Evolutionary conservation across 768 basidiomycete species (phyloP), one percentile per base, ranked within the genome.

Genomic region (Leccinellum rugosiceps): DNA sequence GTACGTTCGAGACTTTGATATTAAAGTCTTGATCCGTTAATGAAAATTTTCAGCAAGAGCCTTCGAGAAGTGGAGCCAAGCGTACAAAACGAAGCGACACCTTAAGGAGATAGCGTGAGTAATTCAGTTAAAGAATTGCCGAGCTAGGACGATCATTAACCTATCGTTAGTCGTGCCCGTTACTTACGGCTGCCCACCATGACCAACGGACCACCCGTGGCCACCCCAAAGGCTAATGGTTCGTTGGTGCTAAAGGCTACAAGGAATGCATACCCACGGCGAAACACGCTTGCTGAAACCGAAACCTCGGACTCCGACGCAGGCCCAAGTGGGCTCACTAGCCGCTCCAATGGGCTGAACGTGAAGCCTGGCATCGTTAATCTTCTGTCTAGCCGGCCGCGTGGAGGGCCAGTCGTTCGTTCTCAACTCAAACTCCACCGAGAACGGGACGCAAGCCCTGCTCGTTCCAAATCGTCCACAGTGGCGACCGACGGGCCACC

Each of bases 101-200:
- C 78, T 87, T 43, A 91, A 90, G 69, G 90, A 92, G 52, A 85
- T 92, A 49, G 89, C 88, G 92, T 94, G 70, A 77, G 90, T 84
- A 52, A 53, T 60, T 53, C 52, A 21, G 30, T 54, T 56, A 61
- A 48, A 41, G 31, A 21, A 52, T 57, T 55, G 49, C 47, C 56
- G 44, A 38, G 63, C 59, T 50, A 17, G 47, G 56, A 67, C 62
- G 62, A 65, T 69, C 65, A 72, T 68, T 59, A 65, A 66, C 58
- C 17, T 51, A 19, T 63, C 53, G 50, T 41, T 34, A 93, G 91
- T 57, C 90, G 91, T 25, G 91, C 92, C 41, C 82, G 90, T 64
- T 88, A 90, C 73, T 80, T 93, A 59, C 86, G 87, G 57, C 77
- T 93, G 35, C 88, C 90, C 2, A 76, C 83, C 21, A 72, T 80